These are phyloP conservation scores for Daedalea quercina DNA, from an alignment of 768 basidiomycete genomes.

Conservation along the genomic window DNA sequence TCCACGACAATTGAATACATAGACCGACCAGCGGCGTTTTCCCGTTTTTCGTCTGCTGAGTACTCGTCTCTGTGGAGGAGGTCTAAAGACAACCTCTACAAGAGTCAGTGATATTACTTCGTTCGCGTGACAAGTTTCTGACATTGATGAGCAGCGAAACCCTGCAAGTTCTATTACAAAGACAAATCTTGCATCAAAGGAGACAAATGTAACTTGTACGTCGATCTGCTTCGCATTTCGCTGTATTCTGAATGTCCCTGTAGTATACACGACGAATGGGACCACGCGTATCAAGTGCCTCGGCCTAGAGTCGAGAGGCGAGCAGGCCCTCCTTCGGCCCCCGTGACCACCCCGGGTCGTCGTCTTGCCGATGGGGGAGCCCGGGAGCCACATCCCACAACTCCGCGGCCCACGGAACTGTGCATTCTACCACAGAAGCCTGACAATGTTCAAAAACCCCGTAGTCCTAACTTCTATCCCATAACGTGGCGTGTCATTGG, in stretches of 20 bases:
- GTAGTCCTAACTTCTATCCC: slow-evolving; percentile 46
- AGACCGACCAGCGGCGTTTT: too few relatives aligned
- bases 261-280: slow-evolving; percentile 5
- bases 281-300: neutral
- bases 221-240: neutral
- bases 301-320: neutral
- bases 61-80: too few relatives aligned
- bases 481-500: slow-evolving; percentile 74
- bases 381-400: neutral
- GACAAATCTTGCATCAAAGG: slow-evolving; percentile 13
- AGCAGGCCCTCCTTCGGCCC: too few relatives aligned
- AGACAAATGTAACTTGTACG: slow-evolving; percentile 15
- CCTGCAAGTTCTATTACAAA: slow-evolving; percentile 12
- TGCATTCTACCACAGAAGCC: neutral
- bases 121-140: neutral
- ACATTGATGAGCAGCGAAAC: slow-evolving; percentile 7
- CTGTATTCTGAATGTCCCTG: neutral
- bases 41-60: too few relatives aligned
- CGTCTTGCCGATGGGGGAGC: neutral
- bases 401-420: neutral
- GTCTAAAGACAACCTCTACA: slow-evolving; percentile 5
- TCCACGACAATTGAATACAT: too few relatives aligned
- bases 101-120: slow-evolving; percentile 1
- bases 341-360: neutral
- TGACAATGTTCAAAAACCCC: slow-evolving; percentile 22